phyloP scores from a whole-genome alignment of 2,329 filamentous ascomycete species.

The Pseudogymnoascus sp. region DNA sequence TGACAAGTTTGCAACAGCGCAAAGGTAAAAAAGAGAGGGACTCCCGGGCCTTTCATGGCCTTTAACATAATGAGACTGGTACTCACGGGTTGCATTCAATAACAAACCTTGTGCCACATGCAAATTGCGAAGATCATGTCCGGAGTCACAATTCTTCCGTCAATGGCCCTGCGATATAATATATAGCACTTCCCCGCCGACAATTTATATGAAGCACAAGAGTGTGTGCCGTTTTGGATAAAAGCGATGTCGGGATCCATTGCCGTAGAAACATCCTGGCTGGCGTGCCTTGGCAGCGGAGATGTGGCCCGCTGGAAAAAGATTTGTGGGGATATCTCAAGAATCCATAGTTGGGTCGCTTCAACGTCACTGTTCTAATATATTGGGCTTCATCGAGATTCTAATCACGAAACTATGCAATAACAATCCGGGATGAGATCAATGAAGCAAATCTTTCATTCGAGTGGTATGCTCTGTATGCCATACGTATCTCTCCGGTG shows the following conservation, averaged over 20 bases:
- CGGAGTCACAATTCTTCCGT: neutral
- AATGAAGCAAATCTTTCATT: neutral
- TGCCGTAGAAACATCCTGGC: neutral
- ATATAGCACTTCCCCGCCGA: neutral
- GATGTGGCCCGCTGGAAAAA: neutral
- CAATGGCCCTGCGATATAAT: neutral
- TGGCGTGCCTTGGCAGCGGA: slow-evolving; percentile 3
- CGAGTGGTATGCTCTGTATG: neutral
- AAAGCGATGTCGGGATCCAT: neutral
- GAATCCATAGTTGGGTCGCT: neutral
- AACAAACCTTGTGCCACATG: neutral
- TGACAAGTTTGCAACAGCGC: neutral
- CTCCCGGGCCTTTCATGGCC: neutral
- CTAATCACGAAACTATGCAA: neutral
- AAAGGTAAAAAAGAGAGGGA: neutral
- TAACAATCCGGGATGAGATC: neutral
- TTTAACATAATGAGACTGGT: neutral
- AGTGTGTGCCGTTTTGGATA: neutral
- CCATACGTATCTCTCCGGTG: neutral
- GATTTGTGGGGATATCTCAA: neutral
- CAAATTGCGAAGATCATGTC: neutral
- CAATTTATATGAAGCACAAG: neutral
- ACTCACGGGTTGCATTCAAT: neutral
- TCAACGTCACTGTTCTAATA: neutral
- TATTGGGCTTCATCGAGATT: neutral